Evolutionary conservation across 1,284 basidiomycete species (phyloP), one percentile per base, ranked within the genome.

Genomic region (Tausonia pullulans): DNA sequence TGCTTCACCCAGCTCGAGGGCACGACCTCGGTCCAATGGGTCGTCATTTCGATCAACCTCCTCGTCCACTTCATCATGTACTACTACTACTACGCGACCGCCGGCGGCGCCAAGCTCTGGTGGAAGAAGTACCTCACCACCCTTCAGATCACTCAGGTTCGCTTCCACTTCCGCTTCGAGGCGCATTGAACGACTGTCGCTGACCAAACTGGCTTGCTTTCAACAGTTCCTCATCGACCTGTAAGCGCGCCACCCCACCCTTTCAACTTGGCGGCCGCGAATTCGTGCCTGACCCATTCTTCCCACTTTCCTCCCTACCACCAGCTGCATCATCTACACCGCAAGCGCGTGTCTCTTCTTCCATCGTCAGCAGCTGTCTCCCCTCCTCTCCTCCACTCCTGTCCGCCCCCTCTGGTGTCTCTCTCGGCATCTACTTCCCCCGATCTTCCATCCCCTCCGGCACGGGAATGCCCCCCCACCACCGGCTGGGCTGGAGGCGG

Each of bases 51-150:
- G 64, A 84, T 97, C 71, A 99, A 99, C 81, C 81, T 98, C 67
- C 79, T 83, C 65, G 96, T 99, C 59, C 96, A 99, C 79, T 93
- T 98, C 73, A 79, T 98, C 72, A 99, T 99, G 96, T 98, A 96
- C 80, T 96, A 98, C 79, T 97, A 97, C 80, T 96, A 96, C 79
- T 96, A 87, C 77, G 92, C 91, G 53, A 96, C 94, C 63, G 92
- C 94, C 63, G 90, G 92, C 72, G 94, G 94, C 71, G 87, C 87
- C 73, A 90, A 83, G 78, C 90, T 97, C 78, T 97, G 94, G 94
- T 97, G 94, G 93, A 97, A 97, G 81, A 92, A 94, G 78, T 90
- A 93, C 77, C 79, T 98, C 69, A 98, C 95, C 58, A 85, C 84
- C 50, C 87, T 96, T 83, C 96, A 99, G 79, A 98, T 99, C 74